Evolutionary conservation across 768 basidiomycete species (phyloP), one percentile per base, ranked within the genome.

Genomic region (Lepiota brunneoincarnata): DNA sequence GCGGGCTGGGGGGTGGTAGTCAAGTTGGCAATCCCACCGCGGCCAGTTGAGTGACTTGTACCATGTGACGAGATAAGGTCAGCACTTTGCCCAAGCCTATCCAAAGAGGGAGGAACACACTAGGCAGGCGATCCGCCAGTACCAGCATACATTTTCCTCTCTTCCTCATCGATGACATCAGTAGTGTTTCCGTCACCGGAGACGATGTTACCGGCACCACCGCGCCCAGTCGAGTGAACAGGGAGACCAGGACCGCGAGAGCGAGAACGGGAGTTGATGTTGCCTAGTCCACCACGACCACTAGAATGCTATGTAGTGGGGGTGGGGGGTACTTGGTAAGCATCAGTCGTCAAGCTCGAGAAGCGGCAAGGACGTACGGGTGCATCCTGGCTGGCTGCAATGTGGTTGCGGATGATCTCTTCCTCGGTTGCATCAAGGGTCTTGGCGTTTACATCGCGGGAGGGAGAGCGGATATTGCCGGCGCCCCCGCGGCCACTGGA

Each of bases 391-490:
- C 70, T 67, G 0, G 63, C 58, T 12, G 63, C 66, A 6, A 61
- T 57, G 35, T 75, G 72, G 12, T 69, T 58, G 7, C 67, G 62
- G 51, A 82, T 72, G 1, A 79, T 62, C 10, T 72, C 67, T n/a
- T 71, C 61, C 58, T 81, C 77, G 47, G 61, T 59, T 10, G 69
- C 61, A 18, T 69, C 69, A 1, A 62, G 60, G 43, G 67, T 69
- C 12, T 66, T 54, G 15, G 60, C 61, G 5, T 65, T 61, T 15
- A 60, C 61, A 37, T 83, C 85, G 34, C 84, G 80, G 20, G 89
- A 90, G 0, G 84, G 85, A 1, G 90, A 87, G 53, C 89, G 84
- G 47, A 94, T 84, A 75, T 95, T 95, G 7, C 92, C 93, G 6
- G 80, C 80, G 14, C 93, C 93, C 23, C 93, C 92, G 47, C 91